Evolutionary conservation across 352 stramenopile species (phyloP).

Genomic region (Detonula confervacea): DNA sequence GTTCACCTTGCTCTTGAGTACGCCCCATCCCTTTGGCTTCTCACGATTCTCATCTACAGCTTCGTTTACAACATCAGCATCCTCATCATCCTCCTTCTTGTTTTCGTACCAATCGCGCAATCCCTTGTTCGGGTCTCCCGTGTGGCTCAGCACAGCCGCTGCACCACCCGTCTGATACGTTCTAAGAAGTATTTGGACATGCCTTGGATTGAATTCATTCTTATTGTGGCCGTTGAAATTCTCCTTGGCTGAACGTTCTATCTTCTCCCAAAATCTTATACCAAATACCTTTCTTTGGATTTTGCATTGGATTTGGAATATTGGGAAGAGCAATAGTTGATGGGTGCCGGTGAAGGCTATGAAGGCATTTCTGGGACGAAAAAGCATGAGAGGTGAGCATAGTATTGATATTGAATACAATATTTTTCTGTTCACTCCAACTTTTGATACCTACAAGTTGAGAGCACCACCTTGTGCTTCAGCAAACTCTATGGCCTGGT

Average conservation of each 20-base stretch:
- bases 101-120: constrained; percentile 61
- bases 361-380: constrained; percentile 34
- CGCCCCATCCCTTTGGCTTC: constrained; percentile 33
- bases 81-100: constrained; percentile 38
- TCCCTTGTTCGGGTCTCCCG: constrained; percentile 57
- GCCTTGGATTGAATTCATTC: constrained; percentile 54
- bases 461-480: constrained; percentile 52
- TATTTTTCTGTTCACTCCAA: not conserved
- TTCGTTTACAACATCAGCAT: constrained; percentile 21
- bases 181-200: constrained; percentile 58
- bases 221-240: constrained; percentile 36
- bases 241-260: constrained; percentile 41
- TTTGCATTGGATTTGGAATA: constrained; percentile 51
- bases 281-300: constrained; percentile 57
- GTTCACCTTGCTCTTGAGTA: constrained; percentile 17
- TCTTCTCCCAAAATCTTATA: constrained; percentile 46
- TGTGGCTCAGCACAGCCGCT: constrained; percentile 52
- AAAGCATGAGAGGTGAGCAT: not conserved
- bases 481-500: constrained; percentile 44
- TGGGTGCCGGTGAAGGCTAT: constrained; percentile 44
- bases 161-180: constrained; percentile 56
- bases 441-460: constrained; percentile 27
- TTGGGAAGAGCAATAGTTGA: constrained; percentile 51
- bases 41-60: constrained; percentile 3
- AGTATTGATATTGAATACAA: not conserved